Evolutionary conservation across 192 early-diverging fungal genomes (phyloP).

Genomic region (Umbelopsis ramanniana): DNA sequence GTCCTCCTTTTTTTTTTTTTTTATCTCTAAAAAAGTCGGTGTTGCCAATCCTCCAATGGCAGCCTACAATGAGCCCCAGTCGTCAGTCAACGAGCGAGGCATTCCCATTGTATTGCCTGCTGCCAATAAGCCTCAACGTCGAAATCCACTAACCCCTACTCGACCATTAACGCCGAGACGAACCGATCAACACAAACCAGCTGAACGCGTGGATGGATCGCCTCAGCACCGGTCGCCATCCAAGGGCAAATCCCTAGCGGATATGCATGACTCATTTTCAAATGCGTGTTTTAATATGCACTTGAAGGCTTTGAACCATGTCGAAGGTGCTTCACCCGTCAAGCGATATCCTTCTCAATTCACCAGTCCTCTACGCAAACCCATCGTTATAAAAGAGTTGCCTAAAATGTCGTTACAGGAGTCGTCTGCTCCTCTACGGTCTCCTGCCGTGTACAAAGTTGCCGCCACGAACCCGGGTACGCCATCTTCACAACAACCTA

Average conservation of each 20-base stretch:
- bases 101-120: background rate
- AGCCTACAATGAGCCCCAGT: slow-evolving; percentile 9
- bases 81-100: slow-evolving; percentile 10
- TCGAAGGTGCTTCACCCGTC: background rate
- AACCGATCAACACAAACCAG: background rate
- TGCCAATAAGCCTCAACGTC: background rate
- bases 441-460: background rate
- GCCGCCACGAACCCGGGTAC: background rate
- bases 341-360: slow-evolving; percentile 14
- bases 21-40: too few species aligned
- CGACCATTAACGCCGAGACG: background rate
- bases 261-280: slow-evolving; percentile 8
- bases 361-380: slow-evolving; percentile 1
- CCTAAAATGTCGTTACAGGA: background rate
- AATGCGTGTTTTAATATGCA: slow-evolving; percentile 12
- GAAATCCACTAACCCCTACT: background rate
- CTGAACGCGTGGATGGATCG: background rate
- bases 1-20: background rate
- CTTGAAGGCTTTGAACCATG: background rate
- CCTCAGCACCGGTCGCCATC: background rate
- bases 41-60: background rate
- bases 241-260: background rate
- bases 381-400: background rate
- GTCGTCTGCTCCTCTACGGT: background rate
- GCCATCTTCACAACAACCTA: slow-evolving; percentile 12